These are phyloP conservation scores for Leishmania tarentolae DNA, from an alignment of 208 protist species.

Conservation along the genomic window DNA sequence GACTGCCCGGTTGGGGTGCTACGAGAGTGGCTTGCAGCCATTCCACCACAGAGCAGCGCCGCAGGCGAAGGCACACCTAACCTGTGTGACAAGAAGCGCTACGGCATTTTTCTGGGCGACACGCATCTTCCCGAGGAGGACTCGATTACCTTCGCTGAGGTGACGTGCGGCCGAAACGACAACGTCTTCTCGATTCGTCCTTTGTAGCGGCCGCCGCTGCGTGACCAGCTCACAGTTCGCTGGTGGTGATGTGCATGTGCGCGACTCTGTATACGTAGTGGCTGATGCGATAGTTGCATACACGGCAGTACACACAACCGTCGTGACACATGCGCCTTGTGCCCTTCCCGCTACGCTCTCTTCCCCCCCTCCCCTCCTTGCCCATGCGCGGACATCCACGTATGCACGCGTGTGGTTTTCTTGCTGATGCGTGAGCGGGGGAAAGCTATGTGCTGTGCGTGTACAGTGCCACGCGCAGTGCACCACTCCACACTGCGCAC, in stretches of 20 bases:
- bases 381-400: neutral
- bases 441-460: no score
- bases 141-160: slow-evolving; percentile 40
- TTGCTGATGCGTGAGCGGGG: neutral
- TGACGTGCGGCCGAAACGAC: slow-evolving; percentile 55
- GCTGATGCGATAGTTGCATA: neutral
- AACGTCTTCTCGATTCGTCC: slow-evolving; percentile 47
- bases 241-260: neutral
- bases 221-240: neutral
- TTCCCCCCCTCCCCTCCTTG: neutral
- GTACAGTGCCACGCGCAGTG: neutral
- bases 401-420: neutral
- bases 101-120: slow-evolving; percentile 42
- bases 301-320: neutral
- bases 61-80: slow-evolving; percentile 17
- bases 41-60: slow-evolving; percentile 4
- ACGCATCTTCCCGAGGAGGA: slow-evolving; percentile 26
- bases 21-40: slow-evolving; percentile 46
- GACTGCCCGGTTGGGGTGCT: slow-evolving; percentile 46
- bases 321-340: neutral
- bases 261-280: neutral
- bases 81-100: slow-evolving; percentile 28
- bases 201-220: neutral
- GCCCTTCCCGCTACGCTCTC: neutral
- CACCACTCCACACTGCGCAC: neutral